These are phyloP conservation scores for Trichocladium antarcticum DNA, from an alignment of 495 filamentous ascomycete genomes.

Conservation along the genomic window DNA sequence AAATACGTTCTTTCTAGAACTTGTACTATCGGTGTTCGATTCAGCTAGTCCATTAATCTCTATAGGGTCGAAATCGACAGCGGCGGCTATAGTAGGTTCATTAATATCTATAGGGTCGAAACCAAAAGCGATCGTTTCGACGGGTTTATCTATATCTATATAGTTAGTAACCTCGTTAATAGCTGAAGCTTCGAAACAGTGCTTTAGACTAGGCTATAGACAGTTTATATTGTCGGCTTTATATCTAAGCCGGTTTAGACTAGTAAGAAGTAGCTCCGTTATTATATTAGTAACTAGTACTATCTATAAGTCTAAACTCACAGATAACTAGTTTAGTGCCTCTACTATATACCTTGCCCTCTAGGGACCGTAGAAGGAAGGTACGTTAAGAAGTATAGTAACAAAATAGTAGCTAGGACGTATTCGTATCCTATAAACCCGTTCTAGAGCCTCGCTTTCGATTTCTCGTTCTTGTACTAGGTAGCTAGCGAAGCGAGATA, in stretches of 20 bases:
- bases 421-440: not conserved
- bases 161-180: not conserved
- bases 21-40: not conserved
- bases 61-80: constrained; percentile 3
- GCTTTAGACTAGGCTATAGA: too few relatives aligned
- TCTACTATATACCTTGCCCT: not conserved
- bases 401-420: too few relatives aligned
- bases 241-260: too few relatives aligned
- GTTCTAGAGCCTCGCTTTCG: not conserved
- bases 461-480: too few relatives aligned
- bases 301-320: not conserved
- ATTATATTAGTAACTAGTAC: too few relatives aligned
- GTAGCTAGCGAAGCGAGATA: not conserved
- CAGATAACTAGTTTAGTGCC: constrained; percentile 2
- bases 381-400: too few relatives aligned
- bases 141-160: constrained; percentile 4
- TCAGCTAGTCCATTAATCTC: constrained; percentile 4
- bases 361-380: too few relatives aligned
- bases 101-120: constrained; percentile 9
- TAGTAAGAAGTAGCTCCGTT: too few relatives aligned
- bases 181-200: too few relatives aligned
- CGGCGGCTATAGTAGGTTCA: not conserved
- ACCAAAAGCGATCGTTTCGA: not conserved
- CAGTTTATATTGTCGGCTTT: too few relatives aligned
- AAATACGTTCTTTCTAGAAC: too few relatives aligned